Percentiles rank a stretch among this genome's conserved stretches.
Evolutionary conservation across 352 stramenopile genomes (phyloP).

Genomic region (Pythium periplocum): DNA sequence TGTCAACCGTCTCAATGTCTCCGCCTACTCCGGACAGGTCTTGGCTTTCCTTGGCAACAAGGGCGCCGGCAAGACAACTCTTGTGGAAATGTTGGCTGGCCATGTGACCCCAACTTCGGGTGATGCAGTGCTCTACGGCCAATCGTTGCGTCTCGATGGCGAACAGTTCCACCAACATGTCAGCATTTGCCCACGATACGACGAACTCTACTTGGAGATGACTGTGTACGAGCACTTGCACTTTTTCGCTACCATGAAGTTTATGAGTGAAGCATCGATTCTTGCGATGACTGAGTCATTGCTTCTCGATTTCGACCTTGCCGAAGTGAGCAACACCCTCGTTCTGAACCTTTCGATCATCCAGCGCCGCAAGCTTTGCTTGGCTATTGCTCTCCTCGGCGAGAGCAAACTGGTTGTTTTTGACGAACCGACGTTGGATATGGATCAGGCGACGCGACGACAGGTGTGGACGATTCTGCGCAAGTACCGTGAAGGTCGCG

Average conservation of each 20-base stretch:
- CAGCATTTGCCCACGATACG: conserved; percentile 92
- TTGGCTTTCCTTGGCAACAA: conserved; percentile 87
- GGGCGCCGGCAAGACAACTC: conserved; percentile 87
- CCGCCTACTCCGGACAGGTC: conserved; percentile 91
- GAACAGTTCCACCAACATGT: conserved; percentile 73
- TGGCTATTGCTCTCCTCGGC: conserved; percentile 91
- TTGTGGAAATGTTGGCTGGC: conserved; percentile 92
- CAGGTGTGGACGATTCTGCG: conserved; percentile 91
- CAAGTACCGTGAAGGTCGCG: conserved; percentile 49
- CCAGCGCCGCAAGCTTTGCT: conserved; percentile 90
- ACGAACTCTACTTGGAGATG: conserved; percentile 89
- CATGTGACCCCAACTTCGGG: conserved; percentile 63
- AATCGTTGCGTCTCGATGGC: conserved; percentile 60
- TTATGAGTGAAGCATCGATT: conserved; percentile 21
- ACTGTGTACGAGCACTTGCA: conserved; percentile 92
- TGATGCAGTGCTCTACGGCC: conserved; percentile 47
- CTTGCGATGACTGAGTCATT: background rate
- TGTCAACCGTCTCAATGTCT: conserved; percentile 81
- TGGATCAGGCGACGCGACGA: conserved; percentile 89
- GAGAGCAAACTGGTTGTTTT: conserved; percentile 78
- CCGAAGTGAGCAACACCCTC: conserved; percentile 46
- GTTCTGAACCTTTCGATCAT: conserved; percentile 72
- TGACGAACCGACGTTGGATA: conserved; percentile 87
- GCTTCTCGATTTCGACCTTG: conserved; percentile 76
- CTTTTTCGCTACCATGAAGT: conserved; percentile 90